Percentiles rank a stretch among this genome's conserved stretches.
Evolutionary conservation across 1,284 basidiomycete genomes (phyloP).

Genomic region (Pseudozyma flocculosa): DNA sequence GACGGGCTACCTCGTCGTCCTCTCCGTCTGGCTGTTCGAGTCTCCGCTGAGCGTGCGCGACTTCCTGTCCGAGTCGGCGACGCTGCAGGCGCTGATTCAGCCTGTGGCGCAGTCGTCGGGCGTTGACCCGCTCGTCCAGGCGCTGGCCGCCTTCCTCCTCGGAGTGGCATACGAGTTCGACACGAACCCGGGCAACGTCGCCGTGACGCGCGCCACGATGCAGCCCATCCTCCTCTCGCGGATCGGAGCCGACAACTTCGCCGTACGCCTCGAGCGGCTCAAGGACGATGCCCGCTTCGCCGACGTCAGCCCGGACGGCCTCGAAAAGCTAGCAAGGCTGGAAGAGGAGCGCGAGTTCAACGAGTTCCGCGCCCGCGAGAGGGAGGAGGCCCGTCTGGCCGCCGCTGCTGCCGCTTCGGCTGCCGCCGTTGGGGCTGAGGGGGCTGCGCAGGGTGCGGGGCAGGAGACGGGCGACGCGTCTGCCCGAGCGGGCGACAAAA

Average conservation of each 20-base stretch:
- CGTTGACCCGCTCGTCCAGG: slow-evolving; percentile 80
- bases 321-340: slow-evolving; percentile 43
- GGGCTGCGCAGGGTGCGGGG: background rate
- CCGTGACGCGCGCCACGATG: slow-evolving; percentile 44
- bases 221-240: slow-evolving; percentile 75
- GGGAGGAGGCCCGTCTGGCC: slow-evolving; percentile 21
- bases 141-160: slow-evolving; percentile 85
- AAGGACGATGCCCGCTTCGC: slow-evolving; percentile 90
- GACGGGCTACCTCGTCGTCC: slow-evolving; percentile 77
- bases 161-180: slow-evolving; percentile 75
- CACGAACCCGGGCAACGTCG: slow-evolving; percentile 32
- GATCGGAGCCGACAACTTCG: slow-evolving; percentile 80
- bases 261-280: slow-evolving; percentile 79
- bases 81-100: slow-evolving; percentile 75
- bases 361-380: slow-evolving; percentile 45
- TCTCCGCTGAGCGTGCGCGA: slow-evolving; percentile 82
- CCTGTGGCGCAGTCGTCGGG: slow-evolving; percentile 88
- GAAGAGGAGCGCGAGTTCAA: slow-evolving; percentile 33
- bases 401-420: slow-evolving; percentile 26
- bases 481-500: slow-evolving; percentile 6
- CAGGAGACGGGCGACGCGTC: slow-evolving; percentile 2
- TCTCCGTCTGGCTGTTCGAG: slow-evolving; percentile 96
- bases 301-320: slow-evolving; percentile 76
- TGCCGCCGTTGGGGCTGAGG: background rate
- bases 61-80: slow-evolving; percentile 82